Percentiles rank a stretch among this genome's conserved stretches.
phyloP scores from a whole-genome alignment of 2,329 filamentous ascomycete species.

The Cytospora piceae region DNA sequence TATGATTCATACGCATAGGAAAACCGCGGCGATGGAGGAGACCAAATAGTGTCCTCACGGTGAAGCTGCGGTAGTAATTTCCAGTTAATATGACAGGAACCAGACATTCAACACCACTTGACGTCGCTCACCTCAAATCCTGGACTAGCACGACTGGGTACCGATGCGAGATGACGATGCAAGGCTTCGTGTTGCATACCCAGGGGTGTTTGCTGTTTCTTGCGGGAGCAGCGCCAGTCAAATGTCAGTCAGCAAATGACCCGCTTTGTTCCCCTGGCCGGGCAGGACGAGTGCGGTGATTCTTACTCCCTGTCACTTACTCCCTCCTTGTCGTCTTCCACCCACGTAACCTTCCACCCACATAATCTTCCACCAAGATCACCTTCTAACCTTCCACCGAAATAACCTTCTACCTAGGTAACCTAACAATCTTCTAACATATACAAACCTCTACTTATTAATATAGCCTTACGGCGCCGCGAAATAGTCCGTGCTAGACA shows the following conservation, averaged over 20 bases:
- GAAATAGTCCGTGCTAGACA: too few species aligned
- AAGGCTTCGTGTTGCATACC: slow-evolving; percentile 15
- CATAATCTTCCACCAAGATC: too few species aligned
- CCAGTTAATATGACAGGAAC: background rate
- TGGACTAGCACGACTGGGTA: background rate
- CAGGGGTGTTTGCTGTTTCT: slow-evolving; percentile 16
- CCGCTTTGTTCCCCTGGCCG: slow-evolving; percentile 8
- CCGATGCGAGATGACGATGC: background rate
- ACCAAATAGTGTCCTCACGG: background rate
- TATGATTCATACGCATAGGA: slow-evolving; percentile 10
- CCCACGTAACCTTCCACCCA: too few species aligned
- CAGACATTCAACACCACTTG: background rate
- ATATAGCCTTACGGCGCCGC: too few species aligned
- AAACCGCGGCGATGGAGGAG: slow-evolving; percentile 6
- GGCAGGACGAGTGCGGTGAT: too few species aligned
- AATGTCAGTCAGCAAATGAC: slow-evolving; percentile 14
- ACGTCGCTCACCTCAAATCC: background rate
- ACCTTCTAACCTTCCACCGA: too few species aligned
- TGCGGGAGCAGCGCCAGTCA: slow-evolving; percentile 25
- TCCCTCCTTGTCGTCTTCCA: too few species aligned
- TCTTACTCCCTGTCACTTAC: too few species aligned
- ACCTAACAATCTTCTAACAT: too few species aligned
- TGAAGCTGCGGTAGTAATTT: background rate
- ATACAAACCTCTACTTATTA: too few species aligned
- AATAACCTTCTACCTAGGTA: too few species aligned